phyloP scores from a whole-genome alignment of 371 early-diverging fungal genomes.

The Umbelopsis sp. region DNA sequence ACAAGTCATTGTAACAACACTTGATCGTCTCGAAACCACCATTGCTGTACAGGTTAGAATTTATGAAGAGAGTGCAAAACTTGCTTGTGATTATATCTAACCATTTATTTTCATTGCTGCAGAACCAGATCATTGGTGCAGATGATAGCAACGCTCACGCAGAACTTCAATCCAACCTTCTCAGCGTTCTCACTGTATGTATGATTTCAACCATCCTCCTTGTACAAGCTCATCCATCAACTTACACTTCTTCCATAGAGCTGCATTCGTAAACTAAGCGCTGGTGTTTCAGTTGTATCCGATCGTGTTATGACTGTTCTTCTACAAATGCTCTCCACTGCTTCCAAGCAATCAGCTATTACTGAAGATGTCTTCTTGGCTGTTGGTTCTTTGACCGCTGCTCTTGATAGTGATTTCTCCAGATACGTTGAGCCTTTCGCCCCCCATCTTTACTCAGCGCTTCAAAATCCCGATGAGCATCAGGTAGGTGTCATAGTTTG shows the following conservation, averaged over 20 bases:
- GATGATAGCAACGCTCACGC: slow-evolving; percentile 81
- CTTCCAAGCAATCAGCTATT: slow-evolving; percentile 81
- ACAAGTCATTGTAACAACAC: slow-evolving; percentile 68
- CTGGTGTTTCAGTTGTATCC: slow-evolving; percentile 69
- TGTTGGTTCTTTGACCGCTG: slow-evolving; percentile 82
- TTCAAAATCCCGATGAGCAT: slow-evolving; percentile 90
- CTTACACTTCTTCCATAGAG: slow-evolving; percentile 31
- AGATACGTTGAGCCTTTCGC: slow-evolving; percentile 87
- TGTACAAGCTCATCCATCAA: slow-evolving; percentile 20
- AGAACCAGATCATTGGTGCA: slow-evolving; percentile 73
- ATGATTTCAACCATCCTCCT: neutral
- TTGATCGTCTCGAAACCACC: slow-evolving; percentile 79
- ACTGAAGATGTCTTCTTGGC: slow-evolving; percentile 92
- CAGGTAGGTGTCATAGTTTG: slow-evolving; percentile 36
- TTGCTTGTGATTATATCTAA: neutral
- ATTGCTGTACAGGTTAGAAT: slow-evolving; percentile 58
- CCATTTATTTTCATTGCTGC: slow-evolving; percentile 5
- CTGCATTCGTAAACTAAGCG: slow-evolving; percentile 75
- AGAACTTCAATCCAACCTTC: slow-evolving; percentile 89
- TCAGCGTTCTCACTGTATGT: slow-evolving; percentile 77
- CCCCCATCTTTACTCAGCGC: slow-evolving; percentile 77
- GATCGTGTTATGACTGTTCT: slow-evolving; percentile 90
- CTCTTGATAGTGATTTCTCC: slow-evolving; percentile 81
- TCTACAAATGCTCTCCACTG: slow-evolving; percentile 65
- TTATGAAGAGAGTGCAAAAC: neutral